phyloP scores from a whole-genome alignment of 2,329 filamentous ascomycete species.

The Nemania diffusa region DNA sequence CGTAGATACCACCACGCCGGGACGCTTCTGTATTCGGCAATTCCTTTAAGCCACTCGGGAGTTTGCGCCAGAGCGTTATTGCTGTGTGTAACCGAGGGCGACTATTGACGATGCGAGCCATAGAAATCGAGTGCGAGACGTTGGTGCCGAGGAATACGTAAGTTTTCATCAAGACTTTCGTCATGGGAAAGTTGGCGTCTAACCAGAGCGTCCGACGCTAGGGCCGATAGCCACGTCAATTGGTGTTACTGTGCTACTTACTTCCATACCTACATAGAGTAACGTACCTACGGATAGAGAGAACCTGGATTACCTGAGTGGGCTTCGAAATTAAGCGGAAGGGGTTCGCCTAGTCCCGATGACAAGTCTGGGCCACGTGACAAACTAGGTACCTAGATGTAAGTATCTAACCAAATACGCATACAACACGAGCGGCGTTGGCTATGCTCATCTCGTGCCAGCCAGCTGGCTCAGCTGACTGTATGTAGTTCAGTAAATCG shows the following conservation, averaged over 20 bases:
- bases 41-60: neutral
- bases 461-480: conserved; percentile 26
- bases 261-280: neutral
- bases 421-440: conserved; percentile 9
- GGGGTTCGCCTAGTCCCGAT: conserved; percentile 33
- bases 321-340: conserved; percentile 15
- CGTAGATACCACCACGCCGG: conserved; percentile 11
- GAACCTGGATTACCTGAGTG: conserved; percentile 12
- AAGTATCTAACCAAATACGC: neutral
- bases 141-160: conserved; percentile 11
- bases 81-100: conserved; percentile 9
- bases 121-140: neutral
- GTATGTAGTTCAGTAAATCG: conserved; percentile 15
- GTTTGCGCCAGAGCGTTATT: neutral
- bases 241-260: neutral
- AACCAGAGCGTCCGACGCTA: conserved; percentile 4
- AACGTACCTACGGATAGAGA: neutral
- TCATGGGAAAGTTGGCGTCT: conserved; percentile 8
- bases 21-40: conserved; percentile 18
- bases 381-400: neutral
- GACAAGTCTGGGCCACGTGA: conserved; percentile 26
- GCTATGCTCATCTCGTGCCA: conserved; percentile 18
- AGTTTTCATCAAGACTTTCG: neutral
- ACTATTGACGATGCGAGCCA: conserved; percentile 1
- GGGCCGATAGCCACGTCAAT: neutral